Evolutionary conservation across 805 yeast genomes (phyloP).

Genomic region (Kazachstania viticola): DNA sequence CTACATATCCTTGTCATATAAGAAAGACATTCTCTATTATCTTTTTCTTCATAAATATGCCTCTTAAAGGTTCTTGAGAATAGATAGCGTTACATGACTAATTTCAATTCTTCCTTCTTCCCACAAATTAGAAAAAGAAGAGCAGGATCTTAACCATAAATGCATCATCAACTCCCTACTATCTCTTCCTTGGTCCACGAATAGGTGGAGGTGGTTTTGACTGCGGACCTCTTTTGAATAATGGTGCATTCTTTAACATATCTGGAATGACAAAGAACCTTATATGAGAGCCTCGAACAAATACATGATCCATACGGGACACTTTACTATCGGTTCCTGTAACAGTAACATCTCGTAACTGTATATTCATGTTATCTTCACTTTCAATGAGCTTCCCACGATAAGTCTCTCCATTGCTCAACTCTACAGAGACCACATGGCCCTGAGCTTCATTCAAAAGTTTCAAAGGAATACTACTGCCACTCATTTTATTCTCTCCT

Average conservation of each 20-base stretch:
- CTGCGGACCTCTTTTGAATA: constrained; percentile 49
- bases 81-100: too few species aligned
- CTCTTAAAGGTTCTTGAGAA: background rate
- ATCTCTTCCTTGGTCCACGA: constrained; percentile 40
- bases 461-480: constrained; percentile 56
- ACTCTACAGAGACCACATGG: constrained; percentile 72
- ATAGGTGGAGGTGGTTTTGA: constrained; percentile 64
- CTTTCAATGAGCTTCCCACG: constrained; percentile 78
- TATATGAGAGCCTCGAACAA: constrained; percentile 84
- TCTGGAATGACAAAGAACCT: constrained; percentile 83
- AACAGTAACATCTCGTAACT: constrained; percentile 66
- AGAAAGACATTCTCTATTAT: too few species aligned
- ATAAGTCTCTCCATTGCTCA: constrained; percentile 75
- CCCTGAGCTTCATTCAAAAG: constrained; percentile 85
- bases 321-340: constrained; percentile 68
- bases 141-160: background rate
- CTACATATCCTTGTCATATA: too few species aligned
- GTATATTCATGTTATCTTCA: constrained; percentile 93
- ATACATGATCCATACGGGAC: constrained; percentile 70
- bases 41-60: too few species aligned
- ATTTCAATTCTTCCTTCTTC: too few species aligned
- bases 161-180: too few species aligned
- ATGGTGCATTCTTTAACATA: constrained; percentile 76
- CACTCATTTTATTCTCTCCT: too few species aligned
- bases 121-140: background rate